Evolutionary conservation across 139 green algal genomes (phyloP).

Genomic region (Pseudopediastrum boryanum): DNA sequence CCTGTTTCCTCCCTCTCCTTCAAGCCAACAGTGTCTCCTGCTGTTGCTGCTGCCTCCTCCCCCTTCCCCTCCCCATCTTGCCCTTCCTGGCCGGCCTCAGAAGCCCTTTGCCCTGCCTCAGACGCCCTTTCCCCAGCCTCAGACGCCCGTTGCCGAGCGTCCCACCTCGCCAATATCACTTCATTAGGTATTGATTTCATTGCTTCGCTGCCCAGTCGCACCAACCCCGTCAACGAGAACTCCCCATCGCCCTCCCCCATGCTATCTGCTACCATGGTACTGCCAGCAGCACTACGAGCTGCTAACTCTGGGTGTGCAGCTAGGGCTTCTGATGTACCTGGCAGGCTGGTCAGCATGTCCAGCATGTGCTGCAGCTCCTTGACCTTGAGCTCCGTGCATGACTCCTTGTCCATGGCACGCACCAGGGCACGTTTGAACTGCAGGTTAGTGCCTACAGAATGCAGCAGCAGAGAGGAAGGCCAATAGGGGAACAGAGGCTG

Average conservation of each 20-base stretch:
- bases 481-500: background rate
- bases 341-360: conserved; percentile 16
- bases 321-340: background rate
- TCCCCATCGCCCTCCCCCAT: too few species aligned
- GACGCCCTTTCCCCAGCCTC: background rate
- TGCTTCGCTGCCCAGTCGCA: background rate
- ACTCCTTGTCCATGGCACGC: conserved; percentile 36
- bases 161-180: background rate
- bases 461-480: background rate
- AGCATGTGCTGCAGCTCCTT: conserved; percentile 33
- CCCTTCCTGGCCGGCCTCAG: background rate
- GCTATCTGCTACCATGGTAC: background rate
- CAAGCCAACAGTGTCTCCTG: background rate
- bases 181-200: background rate
- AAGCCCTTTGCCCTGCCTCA: background rate
- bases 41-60: background rate
- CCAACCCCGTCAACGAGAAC: too few species aligned
- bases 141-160: background rate
- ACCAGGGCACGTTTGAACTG: conserved; percentile 36
- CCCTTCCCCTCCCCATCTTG: background rate
- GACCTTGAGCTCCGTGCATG: conserved; percentile 3
- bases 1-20: background rate
- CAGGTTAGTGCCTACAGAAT: conserved; percentile 22
- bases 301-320: background rate
- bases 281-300: background rate